Base-by-base conservation (phyloP, 2,329 filamentous ascomycete genomes). In the Seiridium unicorne region DNA sequence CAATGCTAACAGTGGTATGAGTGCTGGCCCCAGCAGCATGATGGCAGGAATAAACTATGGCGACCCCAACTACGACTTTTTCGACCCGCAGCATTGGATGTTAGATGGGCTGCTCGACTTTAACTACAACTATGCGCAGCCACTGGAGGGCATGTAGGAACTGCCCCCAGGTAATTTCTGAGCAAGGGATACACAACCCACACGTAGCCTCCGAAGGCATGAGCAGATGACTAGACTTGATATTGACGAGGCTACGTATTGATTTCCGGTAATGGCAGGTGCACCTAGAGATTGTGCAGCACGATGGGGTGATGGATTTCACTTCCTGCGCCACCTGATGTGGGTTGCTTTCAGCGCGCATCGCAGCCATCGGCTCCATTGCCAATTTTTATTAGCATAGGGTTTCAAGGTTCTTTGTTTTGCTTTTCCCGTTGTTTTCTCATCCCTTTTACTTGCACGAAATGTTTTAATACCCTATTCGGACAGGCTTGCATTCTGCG, bases 71-170 rank as follows among this genome's bases (percentile, higher is more conserved):
- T 93, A 93, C 73, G 91, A 96, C 73, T 92, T 96, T 63, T 97
- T 96, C 70, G 93, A 97, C 75, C 92, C 93, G 1, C 83, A 97
- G 68, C 92, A 94, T 73, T 97, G 93, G 93, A 92, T 96, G 81
- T 79, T 97, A 62, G 93, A 97, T 73, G 91, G 91, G 11, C 81
- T 94, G 40, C 81, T 95, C 62, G 90, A 93, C 71, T 90, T 94
- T 71, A 91, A 91, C 64, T 93, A 89, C 9, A 89, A 85, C 68
- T 66, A 66, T 11, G 79, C 82, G 44, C 76, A 77, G 60, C 79
- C 81, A 1, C 72, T 86, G 44, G 85, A 89, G 62, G 79, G 82
- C 63, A 76, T 81, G 63, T 84, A 77, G 62, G 49, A 53, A 35
- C 3, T 48, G 40, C 6, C 40, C 18, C 18, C 18, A 26, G 18